Percentiles rank a stretch among this genome's conserved stretches.
Evolutionary conservation across 148 eudicot genomes (phyloP).

Genomic region (Fagopyrum tataricum): DNA sequence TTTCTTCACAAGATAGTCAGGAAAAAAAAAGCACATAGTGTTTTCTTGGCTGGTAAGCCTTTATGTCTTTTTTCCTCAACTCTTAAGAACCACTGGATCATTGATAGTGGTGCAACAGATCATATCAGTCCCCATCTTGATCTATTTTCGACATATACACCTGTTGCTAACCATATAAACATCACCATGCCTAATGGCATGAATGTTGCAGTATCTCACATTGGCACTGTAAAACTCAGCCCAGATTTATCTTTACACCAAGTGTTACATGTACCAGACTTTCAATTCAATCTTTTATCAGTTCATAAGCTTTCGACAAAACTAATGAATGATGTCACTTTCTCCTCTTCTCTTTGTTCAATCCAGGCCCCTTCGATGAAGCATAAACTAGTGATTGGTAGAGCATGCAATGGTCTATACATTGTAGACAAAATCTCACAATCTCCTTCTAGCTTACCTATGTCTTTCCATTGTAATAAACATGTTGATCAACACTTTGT

Average conservation of each 20-base stretch:
- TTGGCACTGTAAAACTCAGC: background rate
- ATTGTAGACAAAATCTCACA: background rate
- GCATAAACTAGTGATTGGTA: background rate
- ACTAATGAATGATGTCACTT: too few species aligned
- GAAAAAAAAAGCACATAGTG: background rate
- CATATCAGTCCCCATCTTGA: background rate
- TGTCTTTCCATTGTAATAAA: too few species aligned
- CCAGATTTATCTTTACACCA: background rate
- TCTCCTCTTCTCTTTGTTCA: background rate
- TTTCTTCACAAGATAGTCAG: too few species aligned
- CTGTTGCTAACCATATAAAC: too few species aligned
- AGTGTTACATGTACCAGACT: conserved; percentile 11
- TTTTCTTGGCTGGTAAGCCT: background rate
- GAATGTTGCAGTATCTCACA: background rate
- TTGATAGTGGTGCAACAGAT: background rate
- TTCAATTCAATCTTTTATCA: background rate
- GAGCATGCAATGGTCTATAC: background rate
- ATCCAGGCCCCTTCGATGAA: background rate
- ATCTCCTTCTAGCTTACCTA: too few species aligned
- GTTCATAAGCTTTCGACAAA: background rate
- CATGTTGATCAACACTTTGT: too few species aligned
- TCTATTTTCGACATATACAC: background rate
- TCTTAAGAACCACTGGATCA: background rate
- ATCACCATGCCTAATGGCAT: background rate
- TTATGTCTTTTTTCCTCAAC: background rate